A percentile compares a stretch with the other conserved stretches of the same genome.
Conservation (phyloP, 2,329 filamentous ascomycete species). For the Colletotrichum sublineola region DNA sequence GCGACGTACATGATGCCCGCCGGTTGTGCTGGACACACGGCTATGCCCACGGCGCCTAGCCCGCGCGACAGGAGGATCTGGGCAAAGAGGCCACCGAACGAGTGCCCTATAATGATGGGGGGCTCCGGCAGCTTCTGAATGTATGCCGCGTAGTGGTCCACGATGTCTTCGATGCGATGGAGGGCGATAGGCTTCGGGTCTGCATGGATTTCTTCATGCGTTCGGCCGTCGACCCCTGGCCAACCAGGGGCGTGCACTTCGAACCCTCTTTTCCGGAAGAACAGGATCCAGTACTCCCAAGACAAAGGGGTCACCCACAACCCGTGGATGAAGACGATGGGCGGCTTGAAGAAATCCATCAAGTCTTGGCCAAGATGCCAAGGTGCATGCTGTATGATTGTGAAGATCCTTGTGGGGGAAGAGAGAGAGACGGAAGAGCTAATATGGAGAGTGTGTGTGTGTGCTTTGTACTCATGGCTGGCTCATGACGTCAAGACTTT, state of each 20-base stretch:
- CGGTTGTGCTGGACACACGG: slow-evolving; percentile 43
- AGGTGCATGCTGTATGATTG: not conserved
- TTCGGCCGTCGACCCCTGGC: slow-evolving; percentile 45
- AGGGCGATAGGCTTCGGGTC: slow-evolving; percentile 42
- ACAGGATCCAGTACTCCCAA: slow-evolving; percentile 45
- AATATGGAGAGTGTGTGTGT: not conserved
- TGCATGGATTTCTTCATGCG: slow-evolving; percentile 42
- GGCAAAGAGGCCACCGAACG: slow-evolving; percentile 45
- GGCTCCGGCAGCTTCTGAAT: slow-evolving; percentile 42
- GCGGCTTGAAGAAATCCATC: slow-evolving; percentile 32
- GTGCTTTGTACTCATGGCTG: not conserved
- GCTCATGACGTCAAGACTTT: slow-evolving; percentile 24
- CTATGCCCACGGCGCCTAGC: slow-evolving; percentile 41
- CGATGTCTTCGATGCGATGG: slow-evolving; percentile 43
- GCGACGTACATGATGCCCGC: slow-evolving; percentile 43
- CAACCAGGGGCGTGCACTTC: slow-evolving; percentile 45
- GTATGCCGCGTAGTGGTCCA: slow-evolving; percentile 44
- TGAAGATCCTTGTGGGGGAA: not conserved
- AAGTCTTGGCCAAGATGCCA: slow-evolving; percentile 7
- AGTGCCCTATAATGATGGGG: slow-evolving; percentile 45
- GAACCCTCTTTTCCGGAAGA: slow-evolving; percentile 41
- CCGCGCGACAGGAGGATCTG: slow-evolving; percentile 44
- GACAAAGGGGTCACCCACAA: slow-evolving; percentile 46
- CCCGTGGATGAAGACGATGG: slow-evolving; percentile 45
- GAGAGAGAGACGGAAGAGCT: not conserved